phyloP scores from a whole-genome alignment of 2,329 filamentous ascomycete species.

The Chaetomium olivaceum region DNA sequence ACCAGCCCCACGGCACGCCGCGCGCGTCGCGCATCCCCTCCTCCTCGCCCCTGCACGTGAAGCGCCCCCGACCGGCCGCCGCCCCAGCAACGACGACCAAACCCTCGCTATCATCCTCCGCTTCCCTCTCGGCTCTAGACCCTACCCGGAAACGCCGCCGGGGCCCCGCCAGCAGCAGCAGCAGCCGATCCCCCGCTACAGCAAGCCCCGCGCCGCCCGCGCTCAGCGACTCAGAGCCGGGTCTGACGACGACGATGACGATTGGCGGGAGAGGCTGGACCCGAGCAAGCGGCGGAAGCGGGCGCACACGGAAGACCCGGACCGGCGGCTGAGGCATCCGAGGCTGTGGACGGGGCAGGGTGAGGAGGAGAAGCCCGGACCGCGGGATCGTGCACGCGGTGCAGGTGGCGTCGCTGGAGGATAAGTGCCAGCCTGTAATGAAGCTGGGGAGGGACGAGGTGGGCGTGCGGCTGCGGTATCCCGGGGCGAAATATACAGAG shows the following conservation, averaged over 20 bases:
- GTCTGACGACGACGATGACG: constrained; percentile 54
- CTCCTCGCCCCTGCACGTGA: constrained; percentile 5
- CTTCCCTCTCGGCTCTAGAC: constrained; percentile 26
- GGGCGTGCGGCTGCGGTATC: constrained; percentile 76
- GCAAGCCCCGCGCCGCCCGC: constrained; percentile 38
- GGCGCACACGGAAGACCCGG: constrained; percentile 47
- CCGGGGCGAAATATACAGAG: constrained; percentile 54
- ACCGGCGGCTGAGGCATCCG: constrained; percentile 49
- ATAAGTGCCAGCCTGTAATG: constrained; percentile 53
- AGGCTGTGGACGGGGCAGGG: constrained; percentile 36
- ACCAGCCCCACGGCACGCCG: constrained; percentile 23
- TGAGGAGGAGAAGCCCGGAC: constrained; percentile 41
- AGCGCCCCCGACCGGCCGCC: constrained; percentile 9
- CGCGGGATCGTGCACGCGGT: constrained; percentile 62
- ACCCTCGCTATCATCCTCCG: constrained; percentile 23
- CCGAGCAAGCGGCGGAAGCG: constrained; percentile 51
- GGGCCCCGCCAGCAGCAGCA: constrained; percentile 41
- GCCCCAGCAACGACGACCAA: constrained; percentile 4
- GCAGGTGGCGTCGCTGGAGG: constrained; percentile 54
- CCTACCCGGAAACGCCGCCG: constrained; percentile 50
- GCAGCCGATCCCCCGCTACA: constrained; percentile 48
- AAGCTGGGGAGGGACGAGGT: constrained; percentile 55
- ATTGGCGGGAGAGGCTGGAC: constrained; percentile 50
- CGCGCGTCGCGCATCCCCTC: constrained; percentile 30
- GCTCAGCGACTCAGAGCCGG: constrained; percentile 53